Percentiles rank a stretch among this genome's conserved stretches.
Conservation (phyloP, 306 rosid genomes). For the Lagenaria siceraria region DNA sequence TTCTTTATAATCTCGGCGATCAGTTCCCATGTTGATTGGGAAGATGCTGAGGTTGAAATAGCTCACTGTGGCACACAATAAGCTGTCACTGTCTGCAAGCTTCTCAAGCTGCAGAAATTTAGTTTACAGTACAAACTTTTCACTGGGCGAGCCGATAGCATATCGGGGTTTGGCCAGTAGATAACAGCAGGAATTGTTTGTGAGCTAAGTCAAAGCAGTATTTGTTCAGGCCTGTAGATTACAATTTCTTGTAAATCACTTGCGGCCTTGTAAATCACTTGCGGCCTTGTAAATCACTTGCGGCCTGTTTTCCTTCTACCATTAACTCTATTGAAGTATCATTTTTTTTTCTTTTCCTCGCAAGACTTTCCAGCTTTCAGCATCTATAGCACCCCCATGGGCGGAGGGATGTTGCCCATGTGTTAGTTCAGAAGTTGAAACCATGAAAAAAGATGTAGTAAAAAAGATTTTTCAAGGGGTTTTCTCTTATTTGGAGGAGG, state of each 20-base stretch:
- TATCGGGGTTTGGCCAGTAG: constrained; percentile 10
- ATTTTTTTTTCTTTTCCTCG: not conserved
- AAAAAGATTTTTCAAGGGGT: not conserved
- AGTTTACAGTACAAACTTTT: constrained; percentile 18
- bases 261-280: constrained; percentile 12
- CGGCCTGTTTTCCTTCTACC: not conserved
- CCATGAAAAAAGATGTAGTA: not conserved
- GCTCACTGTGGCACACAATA: constrained; percentile 52
- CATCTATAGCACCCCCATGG: not conserved
- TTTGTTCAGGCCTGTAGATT: constrained; percentile 11
- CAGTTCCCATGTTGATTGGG: constrained; percentile 39
- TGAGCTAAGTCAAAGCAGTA: constrained; percentile 15
- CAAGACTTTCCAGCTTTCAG: not conserved
- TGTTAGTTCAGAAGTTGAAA: not conserved
- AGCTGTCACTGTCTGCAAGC: constrained; percentile 15
- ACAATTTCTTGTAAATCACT: constrained; percentile 16
- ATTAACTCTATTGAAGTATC: not conserved
- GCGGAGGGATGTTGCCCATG: not conserved
- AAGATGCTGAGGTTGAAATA: constrained; percentile 36
- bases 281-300: constrained; percentile 16
- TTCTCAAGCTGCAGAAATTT: constrained; percentile 22
- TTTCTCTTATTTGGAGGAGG: not conserved
- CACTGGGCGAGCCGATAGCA: constrained; percentile 13
- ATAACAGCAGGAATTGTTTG: constrained; percentile 20
- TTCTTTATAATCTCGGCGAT: constrained; percentile 34